These are phyloP conservation scores for Teratosphaeria destructans DNA, from an alignment of 2,329 filamentous ascomycete species.

Conservation along the genomic window DNA sequence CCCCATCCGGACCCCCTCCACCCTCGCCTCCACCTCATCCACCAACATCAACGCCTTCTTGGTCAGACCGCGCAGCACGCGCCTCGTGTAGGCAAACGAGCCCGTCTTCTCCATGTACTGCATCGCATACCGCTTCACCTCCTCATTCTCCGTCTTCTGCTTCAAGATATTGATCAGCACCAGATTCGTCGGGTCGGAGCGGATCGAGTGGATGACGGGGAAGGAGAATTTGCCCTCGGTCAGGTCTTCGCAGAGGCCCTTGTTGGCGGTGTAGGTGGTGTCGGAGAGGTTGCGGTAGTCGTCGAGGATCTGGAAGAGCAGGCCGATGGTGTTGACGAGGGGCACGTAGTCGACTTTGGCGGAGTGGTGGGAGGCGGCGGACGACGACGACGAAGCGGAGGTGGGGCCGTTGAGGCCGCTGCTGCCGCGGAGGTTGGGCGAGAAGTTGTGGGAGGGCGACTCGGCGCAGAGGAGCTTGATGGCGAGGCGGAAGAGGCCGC, in stretches of 20 bases:
- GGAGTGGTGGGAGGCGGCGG: not conserved
- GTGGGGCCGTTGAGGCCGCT: not conserved
- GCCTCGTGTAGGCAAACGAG: slow-evolving; percentile 75
- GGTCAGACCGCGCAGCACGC: slow-evolving; percentile 40
- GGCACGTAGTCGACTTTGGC: slow-evolving; percentile 57
- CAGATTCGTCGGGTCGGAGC: slow-evolving; percentile 59
- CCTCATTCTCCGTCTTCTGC: slow-evolving; percentile 75
- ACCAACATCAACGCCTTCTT: slow-evolving; percentile 35
- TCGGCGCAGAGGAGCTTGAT: slow-evolving; percentile 84
- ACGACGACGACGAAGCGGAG: no score
- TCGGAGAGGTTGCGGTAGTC: slow-evolving; percentile 79
- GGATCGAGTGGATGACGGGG: slow-evolving; percentile 87
- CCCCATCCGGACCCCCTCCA: slow-evolving; percentile 2
- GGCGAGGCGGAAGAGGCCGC: slow-evolving; percentile 72
- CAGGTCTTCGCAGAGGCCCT: slow-evolving; percentile 88
- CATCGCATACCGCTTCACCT: slow-evolving; percentile 86
- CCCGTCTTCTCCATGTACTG: slow-evolving; percentile 73
- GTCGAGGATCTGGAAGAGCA: slow-evolving; percentile 83
- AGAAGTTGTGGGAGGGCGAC: slow-evolving; percentile 30
- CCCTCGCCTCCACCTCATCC: slow-evolving; percentile 26
- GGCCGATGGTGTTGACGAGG: slow-evolving; percentile 73
- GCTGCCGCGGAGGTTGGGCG: slow-evolving; percentile 4
- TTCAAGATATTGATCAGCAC: slow-evolving; percentile 86
- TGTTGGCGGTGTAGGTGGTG: slow-evolving; percentile 64
- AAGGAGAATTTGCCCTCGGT: slow-evolving; percentile 97